Base-by-base conservation (phyloP, 768 basidiomycete species). In the Termitomyces sp. region DNA sequence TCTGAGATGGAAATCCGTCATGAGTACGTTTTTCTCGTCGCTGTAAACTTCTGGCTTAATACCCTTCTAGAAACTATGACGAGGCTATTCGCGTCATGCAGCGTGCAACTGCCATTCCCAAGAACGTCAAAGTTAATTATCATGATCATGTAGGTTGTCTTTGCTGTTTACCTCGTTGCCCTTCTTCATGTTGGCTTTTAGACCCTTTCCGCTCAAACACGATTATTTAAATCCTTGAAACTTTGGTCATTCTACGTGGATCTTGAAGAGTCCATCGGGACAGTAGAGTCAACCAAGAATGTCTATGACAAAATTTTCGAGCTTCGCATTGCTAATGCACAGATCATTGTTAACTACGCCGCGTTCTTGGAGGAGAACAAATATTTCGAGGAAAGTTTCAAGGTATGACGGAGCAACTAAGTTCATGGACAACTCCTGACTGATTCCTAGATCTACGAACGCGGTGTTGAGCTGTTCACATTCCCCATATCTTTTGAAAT, bases 191-290 rank as follows among this genome's bases (percentile, higher is more conserved):
- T 54, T 27, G 43, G 32, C 52, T 40, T 56, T 32, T 38, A 97
- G 93, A 74, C 87, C 2, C 77, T 98, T 22, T 77, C 94, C 16
- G 89, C 88, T 1, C 97, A 98, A 76, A 76, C 83, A 4, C 86
- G 97, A 22, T 73, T 99, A 42, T 98, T 99, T 83, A 99, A 99
- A 66, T 97, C 94, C 0, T 75, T 99, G 54, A 99, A 99, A 69
- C 81, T 99, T 0, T 99, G 97, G 97, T 97, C 95, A 0, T 98
- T 97, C 76, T 98, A 96, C 66, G 89, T 96, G 61, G 97, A 99
- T 65, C 79, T 98, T 16, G 95, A 98, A 69, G 97, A 99, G 68
- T 95, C 94, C 0, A 92, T 98, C 63, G 95, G 96, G 1, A 86
- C 93, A 0, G 89, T 97, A 16, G 94, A 96, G 54, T 89, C 88